Base-by-base conservation (phyloP, 495 filamentous ascomycete genomes). In the Penicillium arizonense region DNA sequence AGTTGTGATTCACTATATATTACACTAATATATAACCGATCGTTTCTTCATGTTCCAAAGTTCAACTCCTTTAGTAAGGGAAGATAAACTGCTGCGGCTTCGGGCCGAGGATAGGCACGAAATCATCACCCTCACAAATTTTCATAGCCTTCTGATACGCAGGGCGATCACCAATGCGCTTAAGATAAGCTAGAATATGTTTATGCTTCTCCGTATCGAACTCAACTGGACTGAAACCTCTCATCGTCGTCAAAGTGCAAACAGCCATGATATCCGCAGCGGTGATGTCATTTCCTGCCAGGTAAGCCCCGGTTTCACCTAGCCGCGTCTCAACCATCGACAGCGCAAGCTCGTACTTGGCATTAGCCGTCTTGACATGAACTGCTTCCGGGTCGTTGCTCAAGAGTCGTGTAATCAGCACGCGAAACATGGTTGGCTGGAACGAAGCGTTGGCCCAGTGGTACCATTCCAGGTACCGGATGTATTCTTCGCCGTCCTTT, bases 201-300 rank as follows among this genome's bases (percentile, higher is more conserved):
- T 49, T 55, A 53, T 70, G 58, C 44, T 58, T 63, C 26, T 55
- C 49, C 35, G 49, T 43, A 61, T 65, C 67, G 30, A 43, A 58
- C 1, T 77, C 70, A n/a, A 72, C 61, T 18, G 67, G 67, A 44
- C 41, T 45, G 55, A 79, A 84, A 11, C 67, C 65, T 16, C 84
- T 67, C 73, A 83, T 72, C 10, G 78, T 84, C 3, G 81, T 83
- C 40, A 86, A 62, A 24, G 66, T 67, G 47, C 70, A 79, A 7
- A 85, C 63, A 5, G 48, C 71, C 78, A 85, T 85, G 30, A 86
- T 71, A 71, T 87, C 84, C 1, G 84, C 84, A 0, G 75, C 79
- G 1, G 81, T 85, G 50, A 88, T 79, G 44, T 81, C 66, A 20
- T 76, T 64, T 11, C 83, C 85, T 0, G 81, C 83, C n/a, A 87